Base-by-base conservation (phyloP, 2,329 filamentous ascomycete genomes). In the Trichophyton schoenleinii region DNA sequence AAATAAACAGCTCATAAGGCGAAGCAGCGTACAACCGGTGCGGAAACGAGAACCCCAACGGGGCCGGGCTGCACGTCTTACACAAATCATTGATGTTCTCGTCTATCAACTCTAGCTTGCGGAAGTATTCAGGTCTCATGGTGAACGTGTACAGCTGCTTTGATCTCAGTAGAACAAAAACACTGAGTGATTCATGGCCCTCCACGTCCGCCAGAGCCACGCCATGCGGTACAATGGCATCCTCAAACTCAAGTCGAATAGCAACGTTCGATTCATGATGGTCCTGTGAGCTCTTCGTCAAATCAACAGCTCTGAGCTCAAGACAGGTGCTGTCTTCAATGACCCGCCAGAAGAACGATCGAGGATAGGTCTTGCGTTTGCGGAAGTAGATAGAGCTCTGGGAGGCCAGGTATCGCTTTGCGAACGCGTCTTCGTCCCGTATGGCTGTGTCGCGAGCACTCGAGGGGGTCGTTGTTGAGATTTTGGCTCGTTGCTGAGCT, bases 291-390 rank as follows among this genome's bases (percentile, higher is more conserved):
- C 80, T 83, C 76, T 82, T 91, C 71, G 84, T 87, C 66, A 96
- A 77, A 74, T 99, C 94, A 63, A 89, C 84, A 46, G 85, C 86
- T 70, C 89, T 87, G 58, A 99, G 80, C 75, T 94, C 92, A 67
- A 99, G 80, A 64, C 90, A 79, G 66, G 83, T 88, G 69, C 85
- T 84, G 68, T 89, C 85, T 69, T 95, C 87, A 63, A 96, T 77
- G 44, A 97, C 81, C 67, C 92, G 84, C 94, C 94, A 99, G 57
- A 96, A 81, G 71, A 97, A 95, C 73, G 84, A 89, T 70, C 88
- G 86, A 44, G 94, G 94, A 65, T 87, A 86, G 65, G 82, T 79
- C 69, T 87, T 84, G 72, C 87, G 83, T 72, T 83, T 83, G 61
- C 94, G 85, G 74, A 95, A 91, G 77, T 89, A 96, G 61, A 97